phyloP scores from a whole-genome alignment of 106 monocot species.

The Dendrobium huoshanense region DNA sequence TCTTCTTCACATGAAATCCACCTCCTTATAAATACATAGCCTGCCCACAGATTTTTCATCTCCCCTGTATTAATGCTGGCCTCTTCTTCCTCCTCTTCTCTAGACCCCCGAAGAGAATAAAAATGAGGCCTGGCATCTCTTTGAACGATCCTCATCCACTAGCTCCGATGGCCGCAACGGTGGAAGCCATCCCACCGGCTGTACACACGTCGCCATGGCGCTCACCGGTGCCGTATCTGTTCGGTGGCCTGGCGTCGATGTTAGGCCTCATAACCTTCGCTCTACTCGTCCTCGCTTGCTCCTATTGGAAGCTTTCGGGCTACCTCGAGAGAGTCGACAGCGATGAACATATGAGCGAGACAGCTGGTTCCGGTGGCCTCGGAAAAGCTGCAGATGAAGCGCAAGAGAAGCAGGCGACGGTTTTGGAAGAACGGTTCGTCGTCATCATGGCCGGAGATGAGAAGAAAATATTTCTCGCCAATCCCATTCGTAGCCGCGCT shows the following conservation, averaged over 20 bases:
- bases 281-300: constrained; percentile 42
- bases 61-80: too few relatives aligned
- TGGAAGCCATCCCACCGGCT: background rate
- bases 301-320: constrained; percentile 41
- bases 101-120: too few relatives aligned
- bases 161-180: background rate
- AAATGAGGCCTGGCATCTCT: too few relatives aligned
- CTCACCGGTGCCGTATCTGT: constrained; percentile 45
- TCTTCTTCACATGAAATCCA: too few relatives aligned
- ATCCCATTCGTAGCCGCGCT: constrained; percentile 20
- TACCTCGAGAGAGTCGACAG: constrained; percentile 19
- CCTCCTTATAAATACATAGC: too few relatives aligned
- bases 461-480: constrained; percentile 36
- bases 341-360: background rate
- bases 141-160: background rate
- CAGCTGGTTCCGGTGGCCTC: background rate
- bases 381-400: background rate
- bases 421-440: constrained; percentile 17
- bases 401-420: background rate
- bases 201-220: constrained; percentile 16
- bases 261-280: constrained; percentile 44
- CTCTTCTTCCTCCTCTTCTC: too few relatives aligned
- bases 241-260: constrained; percentile 48
- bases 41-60: too few relatives aligned
- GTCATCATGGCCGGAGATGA: constrained; percentile 48